A percentile compares a stretch with the other conserved stretches of the same genome.
Conservation (phyloP, 2,329 filamentous ascomycete genomes). For the Colletotrichum sp. region DNA sequence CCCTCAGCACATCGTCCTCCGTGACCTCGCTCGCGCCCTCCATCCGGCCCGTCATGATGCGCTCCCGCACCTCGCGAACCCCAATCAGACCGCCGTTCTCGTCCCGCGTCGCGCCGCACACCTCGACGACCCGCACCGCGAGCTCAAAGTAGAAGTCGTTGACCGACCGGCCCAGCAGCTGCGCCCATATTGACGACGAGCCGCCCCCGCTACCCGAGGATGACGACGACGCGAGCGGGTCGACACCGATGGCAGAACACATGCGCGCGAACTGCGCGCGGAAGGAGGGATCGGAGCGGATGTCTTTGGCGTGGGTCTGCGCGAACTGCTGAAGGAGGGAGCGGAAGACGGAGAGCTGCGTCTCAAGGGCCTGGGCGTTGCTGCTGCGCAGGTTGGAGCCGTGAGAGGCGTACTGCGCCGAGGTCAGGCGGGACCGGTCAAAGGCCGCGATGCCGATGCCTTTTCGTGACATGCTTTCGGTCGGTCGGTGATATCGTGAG, state of each 20-base stretch:
- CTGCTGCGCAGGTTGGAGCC: constrained; percentile 84
- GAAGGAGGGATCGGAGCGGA: constrained; percentile 93
- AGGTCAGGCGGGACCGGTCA: constrained; percentile 82
- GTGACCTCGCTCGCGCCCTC: constrained; percentile 81
- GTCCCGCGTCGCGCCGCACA: constrained; percentile 82
- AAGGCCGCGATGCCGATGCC: constrained; percentile 92
- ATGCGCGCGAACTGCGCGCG: constrained; percentile 97
- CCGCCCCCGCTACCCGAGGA: constrained; percentile 44
- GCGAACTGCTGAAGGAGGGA: constrained; percentile 95
- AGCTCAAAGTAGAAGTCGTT: constrained; percentile 99
- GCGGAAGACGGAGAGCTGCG: constrained; percentile 95
- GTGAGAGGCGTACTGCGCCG: constrained; percentile 89
- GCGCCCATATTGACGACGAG: constrained; percentile 83
- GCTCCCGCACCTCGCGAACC: constrained; percentile 78
- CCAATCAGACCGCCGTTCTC: constrained; percentile 95
- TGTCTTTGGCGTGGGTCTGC: constrained; percentile 92
- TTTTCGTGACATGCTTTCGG: constrained; percentile 67
- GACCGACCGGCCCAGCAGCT: constrained; percentile 87
- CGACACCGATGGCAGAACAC: constrained; percentile 96
- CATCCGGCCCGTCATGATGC: constrained; percentile 74
- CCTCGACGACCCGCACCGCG: constrained; percentile 92
- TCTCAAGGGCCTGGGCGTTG: constrained; percentile 86
- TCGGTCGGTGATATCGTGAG: background rate
- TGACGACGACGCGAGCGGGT: constrained; percentile 73
- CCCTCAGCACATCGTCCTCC: constrained; percentile 91